Conservation (phyloP, 163 green algal genomes). For the Scenedesmus sp. region DNA sequence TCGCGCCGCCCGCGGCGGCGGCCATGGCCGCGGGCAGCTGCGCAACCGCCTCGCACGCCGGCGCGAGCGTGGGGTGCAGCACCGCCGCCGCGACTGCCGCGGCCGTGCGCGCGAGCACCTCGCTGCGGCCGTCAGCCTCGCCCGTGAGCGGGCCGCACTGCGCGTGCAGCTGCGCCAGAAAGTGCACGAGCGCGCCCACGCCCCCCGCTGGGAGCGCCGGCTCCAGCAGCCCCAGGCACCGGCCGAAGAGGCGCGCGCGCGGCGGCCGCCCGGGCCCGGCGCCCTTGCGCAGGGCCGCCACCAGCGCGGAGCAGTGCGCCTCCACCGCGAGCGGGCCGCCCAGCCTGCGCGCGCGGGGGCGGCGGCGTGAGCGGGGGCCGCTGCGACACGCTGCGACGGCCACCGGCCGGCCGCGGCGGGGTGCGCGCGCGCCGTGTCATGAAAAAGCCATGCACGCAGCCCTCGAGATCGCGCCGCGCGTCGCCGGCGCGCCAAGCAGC, state of each 20-base stretch:
- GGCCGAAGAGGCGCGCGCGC: conserved; percentile 33
- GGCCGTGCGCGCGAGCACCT: conserved; percentile 20
- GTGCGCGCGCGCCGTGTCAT: conserved; percentile 19
- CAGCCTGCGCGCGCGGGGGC: conserved; percentile 10
- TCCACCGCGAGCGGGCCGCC: neutral
- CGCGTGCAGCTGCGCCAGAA: conserved; percentile 32
- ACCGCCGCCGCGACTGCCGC: conserved; percentile 20
- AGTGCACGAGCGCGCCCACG: conserved; percentile 15
- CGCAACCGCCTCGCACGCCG: neutral
- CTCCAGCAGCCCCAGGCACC: conserved; percentile 29
- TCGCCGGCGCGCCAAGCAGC: conserved; percentile 3
- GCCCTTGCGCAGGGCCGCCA: conserved; percentile 9
- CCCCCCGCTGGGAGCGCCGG: conserved; percentile 9
- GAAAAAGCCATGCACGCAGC: conserved; percentile 32
- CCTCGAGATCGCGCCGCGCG: conserved; percentile 30
- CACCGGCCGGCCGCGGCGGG: too few species aligned
- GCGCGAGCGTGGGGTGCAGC: conserved; percentile 8
- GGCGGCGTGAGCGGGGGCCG: too few species aligned
- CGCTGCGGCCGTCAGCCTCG: conserved; percentile 38
- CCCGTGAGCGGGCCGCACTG: conserved; percentile 6
- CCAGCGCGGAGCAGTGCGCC: conserved; percentile 33
- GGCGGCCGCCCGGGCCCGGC: neutral
- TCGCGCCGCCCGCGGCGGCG: conserved; percentile 22
- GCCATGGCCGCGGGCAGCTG: conserved; percentile 1
- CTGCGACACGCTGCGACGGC: too few species aligned